These are phyloP conservation scores for Salmacisia buchloeana DNA, from an alignment of 1,284 basidiomycete species.

Conservation along the genomic window DNA sequence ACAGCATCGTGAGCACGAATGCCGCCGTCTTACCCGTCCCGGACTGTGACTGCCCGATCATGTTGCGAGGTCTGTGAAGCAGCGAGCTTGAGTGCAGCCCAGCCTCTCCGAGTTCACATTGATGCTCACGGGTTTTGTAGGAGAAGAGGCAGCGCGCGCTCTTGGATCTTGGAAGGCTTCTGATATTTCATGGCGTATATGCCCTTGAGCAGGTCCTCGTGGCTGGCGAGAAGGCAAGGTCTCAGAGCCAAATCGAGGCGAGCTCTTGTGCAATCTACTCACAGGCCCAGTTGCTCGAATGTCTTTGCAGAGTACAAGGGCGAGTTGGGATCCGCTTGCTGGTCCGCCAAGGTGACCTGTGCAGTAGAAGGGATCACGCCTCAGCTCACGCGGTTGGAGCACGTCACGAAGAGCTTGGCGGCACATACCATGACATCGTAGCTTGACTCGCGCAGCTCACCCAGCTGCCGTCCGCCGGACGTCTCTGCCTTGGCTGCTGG, in stretches of 20 bases:
- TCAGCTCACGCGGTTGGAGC: neutral
- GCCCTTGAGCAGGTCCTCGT: conserved; percentile 87
- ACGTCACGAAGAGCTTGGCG: neutral
- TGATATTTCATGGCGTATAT: conserved; percentile 93
- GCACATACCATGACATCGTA: conserved; percentile 31
- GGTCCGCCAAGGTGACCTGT: conserved; percentile 95
- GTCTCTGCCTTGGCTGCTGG: too few species aligned
- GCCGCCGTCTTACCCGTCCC: conserved; percentile 99
- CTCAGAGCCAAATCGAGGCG: conserved; percentile 6
- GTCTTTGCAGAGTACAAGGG: conserved; percentile 88
- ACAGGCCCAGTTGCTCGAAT: conserved; percentile 63
- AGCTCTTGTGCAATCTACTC: neutral
- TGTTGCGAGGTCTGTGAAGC: conserved; percentile 61
- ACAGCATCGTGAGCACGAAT: conserved; percentile 95
- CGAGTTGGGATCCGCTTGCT: conserved; percentile 91
- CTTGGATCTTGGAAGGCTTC: conserved; percentile 98
- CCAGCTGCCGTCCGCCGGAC: neutral
- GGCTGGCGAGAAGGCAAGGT: conserved; percentile 49
- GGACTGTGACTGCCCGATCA: conserved; percentile 99
- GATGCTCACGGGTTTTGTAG: conserved; percentile 75
- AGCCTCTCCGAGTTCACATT: neutral
- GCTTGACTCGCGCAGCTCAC: conserved; percentile 30
- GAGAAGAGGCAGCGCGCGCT: conserved; percentile 86
- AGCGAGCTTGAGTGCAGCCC: neutral
- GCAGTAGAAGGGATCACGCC: neutral